Conservation (phyloP, 495 filamentous ascomycete species). For the Melanomma pulvis-pyrius region DNA sequence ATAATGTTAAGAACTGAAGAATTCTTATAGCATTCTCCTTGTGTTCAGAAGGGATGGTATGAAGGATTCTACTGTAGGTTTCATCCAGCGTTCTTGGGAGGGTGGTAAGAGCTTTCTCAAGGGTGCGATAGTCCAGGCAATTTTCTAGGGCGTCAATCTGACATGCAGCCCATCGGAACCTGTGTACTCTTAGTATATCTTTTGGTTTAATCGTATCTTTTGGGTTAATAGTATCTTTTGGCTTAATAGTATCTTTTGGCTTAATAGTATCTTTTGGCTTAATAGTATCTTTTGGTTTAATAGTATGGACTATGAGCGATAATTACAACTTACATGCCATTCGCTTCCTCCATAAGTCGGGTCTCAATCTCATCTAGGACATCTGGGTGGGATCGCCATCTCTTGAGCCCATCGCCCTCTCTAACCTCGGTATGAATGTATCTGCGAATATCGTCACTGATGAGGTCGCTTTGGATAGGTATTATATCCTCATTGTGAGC, state of each 20-base stretch:
- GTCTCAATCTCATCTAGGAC: conserved; percentile 17
- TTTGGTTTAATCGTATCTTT: background rate
- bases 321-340: conserved; percentile 11
- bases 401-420: background rate
- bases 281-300: too few relatives aligned
- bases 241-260: too few relatives aligned
- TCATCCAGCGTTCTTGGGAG: conserved; percentile 48
- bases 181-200: conserved; percentile 17
- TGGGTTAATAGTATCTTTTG: too few relatives aligned
- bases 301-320: background rate
- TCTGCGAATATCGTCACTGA: conserved; percentile 3
- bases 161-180: conserved; percentile 52
- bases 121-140: conserved; percentile 39
- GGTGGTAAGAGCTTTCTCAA: conserved; percentile 37
- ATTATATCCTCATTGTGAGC: background rate
- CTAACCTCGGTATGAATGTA: background rate
- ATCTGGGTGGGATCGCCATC: background rate
- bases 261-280: too few relatives aligned
- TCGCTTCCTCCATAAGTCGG: conserved; percentile 1
- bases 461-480: conserved; percentile 3
- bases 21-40: conserved; percentile 33
- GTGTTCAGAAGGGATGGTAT: conserved; percentile 10
- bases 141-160: conserved; percentile 48
- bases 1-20: too few relatives aligned
- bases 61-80: conserved; percentile 47